Base-by-base conservation (phyloP, 306 rosid genomes). In the Cicer yamashitae region DNA sequence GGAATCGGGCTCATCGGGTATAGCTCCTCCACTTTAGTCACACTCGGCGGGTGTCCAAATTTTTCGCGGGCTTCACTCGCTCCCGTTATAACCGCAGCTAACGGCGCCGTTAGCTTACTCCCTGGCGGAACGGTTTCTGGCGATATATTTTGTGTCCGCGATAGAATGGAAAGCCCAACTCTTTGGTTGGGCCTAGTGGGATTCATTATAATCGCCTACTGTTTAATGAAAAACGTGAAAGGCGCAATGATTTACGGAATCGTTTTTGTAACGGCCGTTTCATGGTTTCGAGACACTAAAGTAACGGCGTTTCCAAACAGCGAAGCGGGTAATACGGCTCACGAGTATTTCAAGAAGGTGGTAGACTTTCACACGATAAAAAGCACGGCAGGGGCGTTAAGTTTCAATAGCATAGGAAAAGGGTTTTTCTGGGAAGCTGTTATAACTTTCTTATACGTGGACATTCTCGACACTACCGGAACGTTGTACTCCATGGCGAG, bases 231-330 rank as follows among this genome's bases (percentile, higher is more conserved):
- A 67, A 87, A 89, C 77, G 25, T 92, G 0, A 94, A 94, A 25
- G 99, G 99, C 1, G 99, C 99, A 0, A 94, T 92, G 97, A 94
- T 94, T 43, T 94, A 92, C 82, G 99, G 99, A 8, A 90, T 94
- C 44, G 73, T 94, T 6, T 85, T 90, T 67, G 99, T 94, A 6
- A 94, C 99, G 10, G 96, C 70, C 0, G 87, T 94, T 3, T 94
- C 99, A 2, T 94, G 99, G 99, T 89, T 94, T 75, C 88, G 97
- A 0, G 79, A 83, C 82, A 94, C 98, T 0, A 46, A 79, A 34
- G 99, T 94, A 4, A 92, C 99, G 83, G 92, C 75, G 67, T 94
- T 94, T 50, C 96, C 99, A 0, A 61, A 89, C 59, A 92, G 89
- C 0, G 84, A 30, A 0, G 15, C 93, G 0, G 99, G 99, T 1